Base-by-base conservation (phyloP, 495 filamentous ascomycete species). In the Penicillium parvum region DNA sequence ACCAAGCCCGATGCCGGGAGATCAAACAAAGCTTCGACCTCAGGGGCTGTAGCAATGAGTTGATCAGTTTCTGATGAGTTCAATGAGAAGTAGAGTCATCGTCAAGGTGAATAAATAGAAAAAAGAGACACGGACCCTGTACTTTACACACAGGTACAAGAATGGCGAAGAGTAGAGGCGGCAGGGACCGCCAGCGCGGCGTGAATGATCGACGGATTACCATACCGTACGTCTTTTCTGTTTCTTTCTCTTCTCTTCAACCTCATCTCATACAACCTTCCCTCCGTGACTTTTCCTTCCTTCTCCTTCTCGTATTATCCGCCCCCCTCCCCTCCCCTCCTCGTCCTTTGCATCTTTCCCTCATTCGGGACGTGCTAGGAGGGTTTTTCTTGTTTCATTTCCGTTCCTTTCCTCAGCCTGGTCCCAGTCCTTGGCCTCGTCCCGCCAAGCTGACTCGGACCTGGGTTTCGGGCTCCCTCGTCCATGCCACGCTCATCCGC, bases 401-500 rank as follows among this genome's bases (percentile, higher is more conserved):
- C 39, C 11, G n/a, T 12, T 15, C 32, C 38, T 50, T 39, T 47
- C 48, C 42, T 50, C 49, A 56, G 61, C 68, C 70, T 71, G 70
- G 70, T 73, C 66, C 68, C 57, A 70, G 70, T 73, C 68, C 66
- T 73, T 70, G 69, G 68, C 70, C 70, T 45, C 40, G 53, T 66
- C 59, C 59, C 64, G 73, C 72, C 72, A 74, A 74, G 69, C 68
- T 62, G 71, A 74, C 71, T 72, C 63, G 69, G 68, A 69, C 66
- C 66, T 68, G 64, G 68, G 60, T 65, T 60, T 64, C 58, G 55
- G 66, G 64, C 61, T 64, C 57, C 57, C 64, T 72, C 57, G 66
- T 69, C 66, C 64, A 88, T 89, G 86, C 81, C 84, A 82, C 82
- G 81, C 69, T 77, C 81, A 73, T 74, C 78, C 67, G 69, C 78